A percentile compares a stretch with the other conserved stretches of the same genome.
Evolutionary conservation across 371 early-diverging fungal genomes (phyloP).

Genomic region (Dichotomocladium elegans): DNA sequence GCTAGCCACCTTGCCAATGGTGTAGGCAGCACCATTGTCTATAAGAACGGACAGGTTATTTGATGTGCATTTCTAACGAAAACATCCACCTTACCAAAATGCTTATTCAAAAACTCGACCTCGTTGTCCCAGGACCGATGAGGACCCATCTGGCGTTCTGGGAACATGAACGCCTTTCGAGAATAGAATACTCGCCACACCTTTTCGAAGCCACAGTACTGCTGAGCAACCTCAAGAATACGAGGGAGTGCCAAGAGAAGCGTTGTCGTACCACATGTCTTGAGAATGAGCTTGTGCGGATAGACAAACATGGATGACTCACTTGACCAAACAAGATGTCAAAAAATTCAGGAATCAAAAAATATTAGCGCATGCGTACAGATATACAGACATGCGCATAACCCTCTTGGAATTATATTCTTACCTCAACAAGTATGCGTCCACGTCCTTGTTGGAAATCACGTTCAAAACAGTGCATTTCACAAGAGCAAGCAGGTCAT

Average conservation of each 20-base stretch:
- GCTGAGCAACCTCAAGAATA: conserved; percentile 79
- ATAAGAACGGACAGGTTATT: too few species aligned
- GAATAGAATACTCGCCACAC: conserved; percentile 90
- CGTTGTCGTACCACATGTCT: conserved; percentile 97
- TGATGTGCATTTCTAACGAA: too few species aligned
- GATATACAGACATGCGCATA: neutral
- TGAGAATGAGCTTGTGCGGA: conserved; percentile 88
- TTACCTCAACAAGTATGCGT: conserved; percentile 88
- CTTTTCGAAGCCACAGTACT: conserved; percentile 65
- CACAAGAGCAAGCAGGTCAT: conserved; percentile 87
- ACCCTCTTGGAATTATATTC: too few species aligned
- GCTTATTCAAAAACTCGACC: conserved; percentile 68
- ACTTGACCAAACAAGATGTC: conserved; percentile 28
- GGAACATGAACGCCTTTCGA: conserved; percentile 95
- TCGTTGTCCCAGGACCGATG: conserved; percentile 92
- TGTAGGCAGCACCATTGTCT: conserved; percentile 81
- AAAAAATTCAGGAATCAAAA: too few species aligned
- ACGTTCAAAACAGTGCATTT: conserved; percentile 88
- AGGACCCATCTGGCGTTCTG: conserved; percentile 84
- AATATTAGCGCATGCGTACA: too few species aligned
- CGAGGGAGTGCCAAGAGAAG: conserved; percentile 80
- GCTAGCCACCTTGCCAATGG: conserved; percentile 87
- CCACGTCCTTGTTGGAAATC: conserved; percentile 71
- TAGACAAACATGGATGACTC: conserved; percentile 97
- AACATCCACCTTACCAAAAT: conserved; percentile 62